Conservation (phyloP, 306 rosid genomes). For the Malus fusca region DNA sequence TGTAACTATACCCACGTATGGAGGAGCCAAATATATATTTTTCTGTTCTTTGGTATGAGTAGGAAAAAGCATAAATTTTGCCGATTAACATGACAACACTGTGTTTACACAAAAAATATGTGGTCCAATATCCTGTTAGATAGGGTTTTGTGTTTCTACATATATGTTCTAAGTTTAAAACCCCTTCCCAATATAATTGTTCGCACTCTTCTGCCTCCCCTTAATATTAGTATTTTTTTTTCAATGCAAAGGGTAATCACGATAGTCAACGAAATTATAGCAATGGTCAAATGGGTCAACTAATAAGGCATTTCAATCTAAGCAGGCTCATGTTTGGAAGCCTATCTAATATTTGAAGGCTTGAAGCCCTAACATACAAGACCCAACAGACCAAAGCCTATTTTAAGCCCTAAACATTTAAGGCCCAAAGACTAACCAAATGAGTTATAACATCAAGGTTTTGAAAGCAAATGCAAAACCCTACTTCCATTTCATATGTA, state of each 20-base stretch:
- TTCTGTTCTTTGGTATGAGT: not conserved
- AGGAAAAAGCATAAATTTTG: too few species aligned
- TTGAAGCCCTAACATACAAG: not conserved
- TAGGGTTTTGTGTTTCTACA: too few species aligned
- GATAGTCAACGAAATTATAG: not conserved
- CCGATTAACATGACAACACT: too few species aligned
- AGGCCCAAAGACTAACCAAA: not conserved
- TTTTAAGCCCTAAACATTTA: not conserved
- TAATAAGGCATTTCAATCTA: not conserved
- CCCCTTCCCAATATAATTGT: too few species aligned
- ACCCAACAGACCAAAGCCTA: not conserved
- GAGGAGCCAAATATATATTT: not conserved
- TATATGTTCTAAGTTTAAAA: too few species aligned
- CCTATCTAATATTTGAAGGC: not conserved
- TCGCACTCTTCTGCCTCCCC: too few species aligned
- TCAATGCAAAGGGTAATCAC: not conserved
- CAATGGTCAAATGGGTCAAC: not conserved
- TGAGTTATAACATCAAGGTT: not conserved
- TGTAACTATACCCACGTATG: not conserved
- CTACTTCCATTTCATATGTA: not conserved
- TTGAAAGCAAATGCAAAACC: not conserved
- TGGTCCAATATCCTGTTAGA: accelerated
- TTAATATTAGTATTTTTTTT: too few species aligned
- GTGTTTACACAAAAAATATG: too few species aligned
- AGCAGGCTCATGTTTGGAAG: not conserved